Evolutionary conservation across 352 stramenopile species (phyloP).

Genomic region (Pythium folliculosum): DNA sequence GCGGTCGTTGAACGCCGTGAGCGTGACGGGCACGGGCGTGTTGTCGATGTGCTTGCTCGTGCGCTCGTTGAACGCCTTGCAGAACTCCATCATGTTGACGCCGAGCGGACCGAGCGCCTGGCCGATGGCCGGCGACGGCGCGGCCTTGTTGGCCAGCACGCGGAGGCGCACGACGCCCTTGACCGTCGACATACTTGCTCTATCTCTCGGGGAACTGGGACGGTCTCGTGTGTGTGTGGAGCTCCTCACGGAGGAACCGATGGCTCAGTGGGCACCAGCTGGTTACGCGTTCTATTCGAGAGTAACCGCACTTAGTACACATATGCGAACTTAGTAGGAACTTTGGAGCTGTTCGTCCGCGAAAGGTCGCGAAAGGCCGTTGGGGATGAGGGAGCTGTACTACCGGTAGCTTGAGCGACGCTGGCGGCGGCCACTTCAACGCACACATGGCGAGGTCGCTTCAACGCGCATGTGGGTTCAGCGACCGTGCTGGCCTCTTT

Average conservation of each 20-base stretch:
- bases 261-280: no score
- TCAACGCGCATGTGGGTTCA: no score
- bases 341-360: not conserved
- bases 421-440: not conserved
- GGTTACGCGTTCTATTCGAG: no score
- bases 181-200: constrained; percentile 36
- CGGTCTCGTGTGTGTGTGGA: no score
- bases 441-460: no score
- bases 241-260: no score
- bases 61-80: constrained; percentile 98
- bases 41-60: constrained; percentile 92
- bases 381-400: not conserved
- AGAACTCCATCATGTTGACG: constrained; percentile 99
- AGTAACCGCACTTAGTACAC: no score
- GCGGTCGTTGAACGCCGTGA: constrained; percentile 93
- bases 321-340: no score
- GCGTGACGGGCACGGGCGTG: constrained; percentile 91
- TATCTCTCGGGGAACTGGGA: no score
- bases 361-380: not conserved
- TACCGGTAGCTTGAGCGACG: not conserved
- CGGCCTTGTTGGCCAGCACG: constrained; percentile 83
- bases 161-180: constrained; percentile 88
- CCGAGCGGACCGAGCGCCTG: constrained; percentile 95
- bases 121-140: constrained; percentile 86
- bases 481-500: no score